These are phyloP conservation scores for Laetiporus sulphureus DNA, from an alignment of 1,284 basidiomycete species.

Conservation along the genomic window DNA sequence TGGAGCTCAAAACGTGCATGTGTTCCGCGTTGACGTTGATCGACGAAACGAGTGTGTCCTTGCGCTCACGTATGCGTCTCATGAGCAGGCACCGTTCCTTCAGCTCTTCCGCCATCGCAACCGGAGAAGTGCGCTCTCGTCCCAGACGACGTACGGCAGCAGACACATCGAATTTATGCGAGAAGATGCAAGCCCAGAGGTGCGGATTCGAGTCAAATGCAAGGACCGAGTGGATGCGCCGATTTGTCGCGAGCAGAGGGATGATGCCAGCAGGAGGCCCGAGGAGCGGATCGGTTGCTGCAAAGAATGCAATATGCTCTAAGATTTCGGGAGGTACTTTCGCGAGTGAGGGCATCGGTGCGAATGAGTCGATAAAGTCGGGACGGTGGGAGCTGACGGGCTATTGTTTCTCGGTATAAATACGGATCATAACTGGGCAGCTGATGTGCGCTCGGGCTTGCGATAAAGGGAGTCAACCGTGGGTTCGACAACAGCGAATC, in stretches of 20 bases:
- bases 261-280: constrained; percentile 27
- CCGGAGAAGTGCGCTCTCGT: constrained; percentile 12
- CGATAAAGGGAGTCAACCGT: too few relatives aligned
- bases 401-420: too few relatives aligned
- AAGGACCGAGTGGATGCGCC: constrained; percentile 27
- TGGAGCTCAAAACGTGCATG: constrained; percentile 26
- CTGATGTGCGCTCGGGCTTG: too few relatives aligned
- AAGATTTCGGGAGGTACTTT: constrained; percentile 34
- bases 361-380: neutral
- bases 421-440: too few relatives aligned
- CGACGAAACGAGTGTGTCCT: constrained; percentile 25
- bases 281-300: constrained; percentile 24
- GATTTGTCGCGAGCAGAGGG: constrained; percentile 34
- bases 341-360: constrained; percentile 9
- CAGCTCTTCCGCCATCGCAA: constrained; percentile 32
- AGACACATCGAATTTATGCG: constrained; percentile 33
- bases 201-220: constrained; percentile 30
- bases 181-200: constrained; percentile 40
- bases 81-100: constrained; percentile 45
- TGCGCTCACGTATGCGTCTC: constrained; percentile 41
- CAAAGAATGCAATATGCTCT: constrained; percentile 34
- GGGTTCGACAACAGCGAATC: too few relatives aligned
- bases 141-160: constrained; percentile 24
- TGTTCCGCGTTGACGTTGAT: constrained; percentile 13
- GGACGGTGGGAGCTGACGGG: too few relatives aligned